Base-by-base conservation (phyloP, 768 basidiomycete genomes). In the Pleurotus djamor region DNA sequence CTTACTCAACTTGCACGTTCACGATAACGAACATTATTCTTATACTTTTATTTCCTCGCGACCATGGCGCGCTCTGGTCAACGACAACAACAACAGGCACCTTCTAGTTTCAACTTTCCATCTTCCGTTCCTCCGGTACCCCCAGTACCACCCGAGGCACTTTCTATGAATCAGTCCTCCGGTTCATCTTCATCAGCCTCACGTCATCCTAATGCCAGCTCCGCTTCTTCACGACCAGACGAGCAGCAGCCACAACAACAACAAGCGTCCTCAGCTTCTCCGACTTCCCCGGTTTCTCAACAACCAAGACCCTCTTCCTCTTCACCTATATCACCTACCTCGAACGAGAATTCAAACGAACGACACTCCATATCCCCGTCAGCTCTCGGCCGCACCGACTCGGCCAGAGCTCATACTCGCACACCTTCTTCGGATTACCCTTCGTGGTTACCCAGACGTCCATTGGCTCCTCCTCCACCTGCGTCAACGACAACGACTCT, bases 361-460 rank as follows among this genome's bases (percentile, higher is more conserved):
- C 54, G 17, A 56, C 12, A 28, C 54, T 7, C 54, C 54, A 45
- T 16, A 41, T 28, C 14, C 32, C 21, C 41, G 5, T 56, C 38
- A 56, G n/a, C 41, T 43, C 41, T 56, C 32, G 54, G 17, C n/a
- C 34, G 51, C n/a, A 16, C 34, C 35, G 51, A 52, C 16, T 52
- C 51, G 10, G 36, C 51, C 14, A 37, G 54, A 10, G 41, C 54
- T 5, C 54, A 56, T 16, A 44, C 54, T 14, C 36, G 54, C 9
- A 56, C 54, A 9, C 54, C 54, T 8, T 56, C 71, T 54, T 81
- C 81, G 14, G 89, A 90, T 63, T 94, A 94, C 68, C 92, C 92
- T 2, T 87, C 89, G 21, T 94, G 92, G 92, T 85, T 94, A 1
- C 92, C 92, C 14, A 83, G 77, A 60, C 81, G 92, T 12, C 92